Conservation (phyloP, 371 early-diverging fungal genomes). For the Syncephalastrum sp. region DNA sequence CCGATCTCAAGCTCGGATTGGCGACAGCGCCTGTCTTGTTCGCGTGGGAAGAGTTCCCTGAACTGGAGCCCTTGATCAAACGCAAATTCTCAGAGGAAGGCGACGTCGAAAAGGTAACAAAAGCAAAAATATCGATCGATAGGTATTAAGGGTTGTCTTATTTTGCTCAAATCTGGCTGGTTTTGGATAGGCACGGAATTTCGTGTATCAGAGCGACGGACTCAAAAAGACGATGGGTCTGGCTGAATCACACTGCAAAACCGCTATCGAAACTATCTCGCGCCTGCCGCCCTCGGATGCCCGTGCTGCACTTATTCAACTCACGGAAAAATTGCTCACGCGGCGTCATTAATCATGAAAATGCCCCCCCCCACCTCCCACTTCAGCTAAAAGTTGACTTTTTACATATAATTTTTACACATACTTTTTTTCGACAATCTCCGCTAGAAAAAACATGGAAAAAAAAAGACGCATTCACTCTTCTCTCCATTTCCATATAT, state of each 20-base stretch:
- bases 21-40: constrained; percentile 94
- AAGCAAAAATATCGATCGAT: not conserved
- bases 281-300: constrained; percentile 70
- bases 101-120: constrained; percentile 58
- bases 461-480: too few relatives aligned
- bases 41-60: constrained; percentile 87
- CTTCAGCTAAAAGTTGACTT: too few relatives aligned
- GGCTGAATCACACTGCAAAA: constrained; percentile 58
- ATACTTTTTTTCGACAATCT: too few relatives aligned
- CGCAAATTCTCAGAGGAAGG: constrained; percentile 76
- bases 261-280: constrained; percentile 57
- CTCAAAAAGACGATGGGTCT: constrained; percentile 61
- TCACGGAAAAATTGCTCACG: constrained; percentile 57
- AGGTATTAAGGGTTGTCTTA: not conserved
- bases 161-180: constrained; percentile 8
- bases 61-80: constrained; percentile 80
- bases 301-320: constrained; percentile 63
- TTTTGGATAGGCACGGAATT: constrained; percentile 53
- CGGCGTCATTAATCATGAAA: constrained; percentile 20
- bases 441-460: too few relatives aligned
- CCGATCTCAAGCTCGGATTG: constrained; percentile 83
- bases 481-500: not conserved
- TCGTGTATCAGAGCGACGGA: constrained; percentile 72
- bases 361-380: too few relatives aligned
- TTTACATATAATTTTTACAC: too few relatives aligned